Conservation (phyloP, 768 basidiomycete genomes). For the Rhizopogon roseolus region DNA sequence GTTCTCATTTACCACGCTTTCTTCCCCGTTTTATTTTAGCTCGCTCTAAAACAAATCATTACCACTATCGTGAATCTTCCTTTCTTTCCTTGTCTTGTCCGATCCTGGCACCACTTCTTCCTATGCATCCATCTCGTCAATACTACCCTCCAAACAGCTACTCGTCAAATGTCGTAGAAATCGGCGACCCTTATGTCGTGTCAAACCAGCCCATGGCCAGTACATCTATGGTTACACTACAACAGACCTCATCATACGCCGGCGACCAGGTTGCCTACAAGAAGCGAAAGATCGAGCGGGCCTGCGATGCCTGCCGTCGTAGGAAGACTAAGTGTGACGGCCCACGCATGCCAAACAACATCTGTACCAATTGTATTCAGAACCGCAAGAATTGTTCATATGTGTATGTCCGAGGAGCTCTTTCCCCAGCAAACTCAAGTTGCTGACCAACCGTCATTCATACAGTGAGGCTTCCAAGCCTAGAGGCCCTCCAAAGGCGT, state of each 20-base stretch:
- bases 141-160: constrained; percentile 11
- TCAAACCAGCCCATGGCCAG: not conserved
- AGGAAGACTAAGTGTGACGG: constrained; percentile 62
- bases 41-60: constrained; percentile 3
- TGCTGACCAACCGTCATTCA: not conserved
- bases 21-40: too few relatives aligned
- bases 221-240: constrained; percentile 8
- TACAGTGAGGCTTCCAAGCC: constrained; percentile 59
- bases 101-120: not conserved
- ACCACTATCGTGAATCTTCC: constrained; percentile 6
- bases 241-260: constrained; percentile 1
- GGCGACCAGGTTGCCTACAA: constrained; percentile 20
- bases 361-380: constrained; percentile 56
- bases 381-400: constrained; percentile 54
- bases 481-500: constrained; percentile 67
- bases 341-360: constrained; percentile 41
- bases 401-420: constrained; percentile 34
- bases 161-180: constrained; percentile 22
- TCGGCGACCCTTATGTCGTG: constrained; percentile 13
- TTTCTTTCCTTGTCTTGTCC: constrained; percentile 2
- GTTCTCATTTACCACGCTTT: not conserved
- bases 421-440: not conserved
- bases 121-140: constrained; percentile 15
- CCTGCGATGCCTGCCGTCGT: constrained; percentile 56
- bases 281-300: constrained; percentile 47